Percentiles rank a stretch among this genome's conserved stretches.
These are phyloP conservation scores for Ogataea parapolymorpha DNA, from an alignment of 805 yeast genomes.

Conservation along the genomic window DNA sequence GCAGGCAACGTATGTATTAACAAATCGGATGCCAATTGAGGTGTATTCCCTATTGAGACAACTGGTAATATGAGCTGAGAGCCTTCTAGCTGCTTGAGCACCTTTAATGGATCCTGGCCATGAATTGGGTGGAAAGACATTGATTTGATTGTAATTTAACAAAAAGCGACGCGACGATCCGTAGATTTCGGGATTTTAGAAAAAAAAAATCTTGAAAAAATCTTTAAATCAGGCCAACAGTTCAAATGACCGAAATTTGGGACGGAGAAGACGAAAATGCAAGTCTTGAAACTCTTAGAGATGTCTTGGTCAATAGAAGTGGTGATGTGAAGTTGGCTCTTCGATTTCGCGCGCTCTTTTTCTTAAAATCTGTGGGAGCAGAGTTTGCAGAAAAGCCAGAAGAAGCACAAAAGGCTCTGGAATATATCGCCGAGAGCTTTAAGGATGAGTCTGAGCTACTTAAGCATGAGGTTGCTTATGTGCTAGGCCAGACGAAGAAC, in stretches of 20 bases:
- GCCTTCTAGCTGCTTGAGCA: conserved; percentile 22
- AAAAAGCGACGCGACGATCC: conserved; percentile 10
- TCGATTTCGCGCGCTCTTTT: conserved; percentile 92
- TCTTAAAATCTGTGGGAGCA: conserved; percentile 79
- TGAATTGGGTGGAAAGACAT: conserved; percentile 29
- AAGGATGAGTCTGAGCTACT: conserved; percentile 78
- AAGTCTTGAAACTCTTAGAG: conserved; percentile 64
- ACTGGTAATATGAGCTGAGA: conserved; percentile 67
- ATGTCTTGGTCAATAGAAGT: conserved; percentile 57
- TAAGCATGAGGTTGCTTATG: conserved; percentile 97
- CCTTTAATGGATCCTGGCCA: conserved; percentile 21
- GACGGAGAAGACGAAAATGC: conserved; percentile 29
- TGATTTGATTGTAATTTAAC: neutral
- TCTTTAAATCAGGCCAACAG: neutral
- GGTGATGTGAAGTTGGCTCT: conserved; percentile 76
- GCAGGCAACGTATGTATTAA: conserved; percentile 59
- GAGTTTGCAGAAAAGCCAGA: conserved; percentile 53
- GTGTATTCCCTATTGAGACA: conserved; percentile 84
- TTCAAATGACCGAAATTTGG: conserved; percentile 15
- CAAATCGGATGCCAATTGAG: conserved; percentile 77
- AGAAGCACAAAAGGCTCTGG: conserved; percentile 64
- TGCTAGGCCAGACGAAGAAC: conserved; percentile 92
- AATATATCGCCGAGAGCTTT: conserved; percentile 84
- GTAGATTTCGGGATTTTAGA: conserved; percentile 11
- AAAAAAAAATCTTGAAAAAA: conserved; percentile 3